phyloP scores from a whole-genome alignment of 306 rosid species.

The Dalbergia cochinchinensis region DNA sequence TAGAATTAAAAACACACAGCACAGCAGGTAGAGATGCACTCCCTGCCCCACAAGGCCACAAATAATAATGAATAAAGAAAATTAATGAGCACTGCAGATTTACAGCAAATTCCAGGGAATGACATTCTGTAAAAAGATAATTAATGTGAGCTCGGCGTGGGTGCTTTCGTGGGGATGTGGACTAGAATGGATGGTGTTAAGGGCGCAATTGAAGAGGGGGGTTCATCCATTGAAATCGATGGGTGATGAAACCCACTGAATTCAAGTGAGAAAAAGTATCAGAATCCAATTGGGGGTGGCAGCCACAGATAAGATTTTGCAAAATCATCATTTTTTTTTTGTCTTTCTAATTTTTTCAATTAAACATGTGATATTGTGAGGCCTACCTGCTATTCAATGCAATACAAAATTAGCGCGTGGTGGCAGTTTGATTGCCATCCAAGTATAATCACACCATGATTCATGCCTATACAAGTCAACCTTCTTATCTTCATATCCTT shows the following conservation, averaged over 20 bases:
- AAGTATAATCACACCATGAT: slow-evolving; percentile 8
- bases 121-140: background rate
- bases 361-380: slow-evolving; percentile 8
- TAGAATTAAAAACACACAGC: background rate
- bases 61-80: background rate
- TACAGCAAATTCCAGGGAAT: background rate
- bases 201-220: slow-evolving; percentile 30
- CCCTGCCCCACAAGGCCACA: slow-evolving; percentile 14
- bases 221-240: background rate
- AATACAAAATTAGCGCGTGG: slow-evolving; percentile 31
- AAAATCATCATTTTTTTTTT: background rate
- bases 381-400: slow-evolving; percentile 38
- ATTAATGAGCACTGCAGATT: background rate
- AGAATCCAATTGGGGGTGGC: slow-evolving; percentile 38
- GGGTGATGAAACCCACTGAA: slow-evolving; percentile 18
- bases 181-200: slow-evolving; percentile 14
- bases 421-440: slow-evolving; percentile 32
- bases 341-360: background rate
- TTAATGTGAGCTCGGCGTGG: background rate
- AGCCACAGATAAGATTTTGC: slow-evolving; percentile 42
- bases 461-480: slow-evolving; percentile 49
- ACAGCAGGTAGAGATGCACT: background rate
- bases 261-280: slow-evolving; percentile 13
- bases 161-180: background rate
- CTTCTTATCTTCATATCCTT: slow-evolving; percentile 55